Percentiles rank a stretch among this genome's conserved stretches.
Conservation (phyloP, 2,329 filamentous ascomycete species). For the Colletotrichum truncatum region DNA sequence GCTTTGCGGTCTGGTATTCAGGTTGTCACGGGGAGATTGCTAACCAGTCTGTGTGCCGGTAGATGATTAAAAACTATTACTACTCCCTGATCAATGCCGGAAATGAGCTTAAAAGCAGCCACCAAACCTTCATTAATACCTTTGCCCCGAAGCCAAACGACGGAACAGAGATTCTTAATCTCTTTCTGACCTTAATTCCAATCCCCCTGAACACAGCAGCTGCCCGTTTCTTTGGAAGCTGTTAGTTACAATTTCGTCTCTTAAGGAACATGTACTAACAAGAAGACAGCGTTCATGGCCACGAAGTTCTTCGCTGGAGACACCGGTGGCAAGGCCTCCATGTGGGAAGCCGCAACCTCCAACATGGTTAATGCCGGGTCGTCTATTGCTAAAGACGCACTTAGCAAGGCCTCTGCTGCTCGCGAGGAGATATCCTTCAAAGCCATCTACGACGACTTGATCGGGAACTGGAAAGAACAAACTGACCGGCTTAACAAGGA, state of each 20-base stretch:
- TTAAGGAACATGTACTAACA: neutral
- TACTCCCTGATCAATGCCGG: neutral
- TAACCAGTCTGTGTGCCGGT: neutral
- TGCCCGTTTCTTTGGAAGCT: neutral
- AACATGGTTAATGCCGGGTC: neutral
- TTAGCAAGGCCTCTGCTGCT: neutral
- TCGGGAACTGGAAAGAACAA: neutral
- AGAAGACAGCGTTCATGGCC: neutral
- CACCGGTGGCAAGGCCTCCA: neutral
- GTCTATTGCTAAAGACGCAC: neutral
- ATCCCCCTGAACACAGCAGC: neutral
- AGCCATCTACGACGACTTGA: neutral
- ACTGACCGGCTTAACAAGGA: neutral
- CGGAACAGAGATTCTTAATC: neutral
- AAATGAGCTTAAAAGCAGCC: neutral
- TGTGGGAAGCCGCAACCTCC: neutral
- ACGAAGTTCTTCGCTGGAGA: neutral
- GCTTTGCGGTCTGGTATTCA: neutral
- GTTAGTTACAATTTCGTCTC: neutral
- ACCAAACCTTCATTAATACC: neutral
- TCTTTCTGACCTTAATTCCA: neutral
- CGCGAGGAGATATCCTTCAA: neutral
- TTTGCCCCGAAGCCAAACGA: neutral
- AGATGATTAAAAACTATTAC: slow-evolving; percentile 3
- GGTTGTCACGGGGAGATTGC: neutral